Evolutionary conservation across 352 stramenopile genomes (phyloP), one percentile per base, ranked within the genome.

Genomic region (Phytophthora palmivora): DNA sequence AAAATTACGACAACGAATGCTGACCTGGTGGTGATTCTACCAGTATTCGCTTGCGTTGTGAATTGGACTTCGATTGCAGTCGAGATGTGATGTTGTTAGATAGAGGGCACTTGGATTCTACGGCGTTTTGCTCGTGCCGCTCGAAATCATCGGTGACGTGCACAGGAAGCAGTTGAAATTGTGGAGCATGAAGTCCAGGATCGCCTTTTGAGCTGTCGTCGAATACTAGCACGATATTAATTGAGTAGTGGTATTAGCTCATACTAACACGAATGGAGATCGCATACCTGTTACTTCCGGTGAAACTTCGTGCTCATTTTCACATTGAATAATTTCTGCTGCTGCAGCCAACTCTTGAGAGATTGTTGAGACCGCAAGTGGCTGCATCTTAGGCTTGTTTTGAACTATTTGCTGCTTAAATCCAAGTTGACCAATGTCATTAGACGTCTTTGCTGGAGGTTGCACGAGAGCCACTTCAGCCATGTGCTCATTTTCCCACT

Each of bases 401-500:
- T 30, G 14, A 32, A 44, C 22, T 1, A 24, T 42, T 34, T 41
- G 56, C 22, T 62, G 10, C 19, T 28, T 22, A 36, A 22, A 42
- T 6, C n/a, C 9, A 34, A 16, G 6, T 43, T 55, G 49, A 43
- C 21, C 5, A 24, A 11, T 41, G 9, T 12, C 19, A 32, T 18
- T 32, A 6, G 24, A 2, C 43, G 16, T 43, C 9, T 50, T 57
- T 49, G 43, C 5, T 39, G 22, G 16, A 50, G 46, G 11, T 32
- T 53, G 36, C 7, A 54, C 37, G 6, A 79, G 54, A 19, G 62
- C 42, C 22, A 38, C 66, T 36, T 79, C 58, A 21, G 70, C 70
- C 51, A 68, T 60, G 52, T 74, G 63, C 14, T 87, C 72, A 44
- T 79, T 70, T 67, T 87, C 77, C 77, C 77, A 87, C 22, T 79